These are phyloP conservation scores for Chamaecrista fasciculata DNA, from an alignment of 306 rosid species.

Conservation along the genomic window DNA sequence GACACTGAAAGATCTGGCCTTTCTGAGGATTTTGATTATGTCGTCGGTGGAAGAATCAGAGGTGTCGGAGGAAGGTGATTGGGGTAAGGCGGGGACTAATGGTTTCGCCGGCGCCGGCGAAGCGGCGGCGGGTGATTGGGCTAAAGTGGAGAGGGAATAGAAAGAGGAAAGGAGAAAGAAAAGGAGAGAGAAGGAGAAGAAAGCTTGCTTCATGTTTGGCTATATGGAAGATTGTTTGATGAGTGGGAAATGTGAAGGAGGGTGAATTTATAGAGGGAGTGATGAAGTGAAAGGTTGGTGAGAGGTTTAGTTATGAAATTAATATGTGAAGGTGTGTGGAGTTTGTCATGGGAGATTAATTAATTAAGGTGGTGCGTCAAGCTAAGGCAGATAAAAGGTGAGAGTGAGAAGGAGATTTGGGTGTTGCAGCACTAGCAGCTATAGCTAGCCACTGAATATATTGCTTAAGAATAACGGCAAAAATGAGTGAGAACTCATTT, in stretches of 20 bases:
- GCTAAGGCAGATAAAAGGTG: conserved; percentile 1
- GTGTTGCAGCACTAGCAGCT: background rate
- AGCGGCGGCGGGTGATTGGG: conserved; percentile 5
- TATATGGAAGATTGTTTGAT: no score
- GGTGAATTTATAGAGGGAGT: conserved; percentile 19
- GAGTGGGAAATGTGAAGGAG: background rate
- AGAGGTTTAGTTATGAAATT: conserved; percentile 30
- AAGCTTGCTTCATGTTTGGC: conserved; percentile 13
- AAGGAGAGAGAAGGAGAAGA: conserved; percentile 12
- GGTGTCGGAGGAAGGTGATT: conserved; percentile 11
- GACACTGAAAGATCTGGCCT: conserved; percentile 40
- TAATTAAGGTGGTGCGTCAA: conserved; percentile 33
- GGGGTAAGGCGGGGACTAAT: conserved; percentile 6
- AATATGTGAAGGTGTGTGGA: background rate
- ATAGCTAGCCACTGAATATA: background rate
- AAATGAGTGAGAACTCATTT: conserved; percentile 20
- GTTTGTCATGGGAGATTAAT: conserved; percentile 9
- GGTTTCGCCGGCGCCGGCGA: background rate
- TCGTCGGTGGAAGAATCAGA: conserved; percentile 29
- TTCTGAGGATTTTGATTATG: conserved; percentile 40
- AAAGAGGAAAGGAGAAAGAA: background rate
- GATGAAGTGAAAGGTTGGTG: conserved; percentile 22
- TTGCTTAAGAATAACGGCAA: conserved; percentile 26
- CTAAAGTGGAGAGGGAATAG: conserved; percentile 15
- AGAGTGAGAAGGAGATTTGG: conserved; percentile 24